Percentiles rank a stretch among this genome's conserved stretches.
phyloP scores from a whole-genome alignment of 1,284 basidiomycete species.

The Anthracocystis setariae region DNA sequence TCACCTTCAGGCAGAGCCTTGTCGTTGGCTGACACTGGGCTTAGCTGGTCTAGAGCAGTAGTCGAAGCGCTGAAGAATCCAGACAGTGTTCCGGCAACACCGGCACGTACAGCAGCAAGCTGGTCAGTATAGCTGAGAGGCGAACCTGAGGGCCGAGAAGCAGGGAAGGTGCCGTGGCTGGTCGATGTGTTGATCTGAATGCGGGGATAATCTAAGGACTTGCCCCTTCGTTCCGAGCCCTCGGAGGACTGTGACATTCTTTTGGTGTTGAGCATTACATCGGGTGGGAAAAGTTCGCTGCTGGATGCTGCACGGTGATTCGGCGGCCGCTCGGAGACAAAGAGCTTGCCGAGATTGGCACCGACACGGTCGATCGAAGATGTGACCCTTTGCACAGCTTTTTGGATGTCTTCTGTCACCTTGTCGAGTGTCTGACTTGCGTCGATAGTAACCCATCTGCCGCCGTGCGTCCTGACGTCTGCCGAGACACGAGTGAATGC shows the following conservation, averaged over 20 bases:
- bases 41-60: conserved; percentile 28
- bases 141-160: conserved; percentile 22
- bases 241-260: conserved; percentile 20
- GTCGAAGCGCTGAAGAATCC: conserved; percentile 36
- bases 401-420: conserved; percentile 56
- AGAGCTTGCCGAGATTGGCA: conserved; percentile 30
- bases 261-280: conserved; percentile 10
- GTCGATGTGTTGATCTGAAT: conserved; percentile 11
- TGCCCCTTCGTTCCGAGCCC: conserved; percentile 10
- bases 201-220: conserved; percentile 27
- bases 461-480: conserved; percentile 44
- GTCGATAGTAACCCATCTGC: conserved; percentile 56
- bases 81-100: conserved; percentile 35
- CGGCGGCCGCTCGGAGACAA: conserved; percentile 23
- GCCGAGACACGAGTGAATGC: conserved; percentile 54
- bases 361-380: conserved; percentile 39
- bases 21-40: conserved; percentile 1
- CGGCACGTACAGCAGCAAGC: conserved; percentile 39
- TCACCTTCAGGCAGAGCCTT: conserved; percentile 11
- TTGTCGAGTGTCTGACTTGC: conserved; percentile 56
- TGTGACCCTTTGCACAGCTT: conserved; percentile 31
- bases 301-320: conserved; percentile 23
- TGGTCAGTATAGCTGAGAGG: conserved; percentile 36
- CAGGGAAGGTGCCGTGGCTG: conserved; percentile 24
- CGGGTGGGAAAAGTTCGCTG: conserved; percentile 26